Conservation (phyloP, 768 basidiomycete genomes). For the Melanogaster broomeanus region DNA sequence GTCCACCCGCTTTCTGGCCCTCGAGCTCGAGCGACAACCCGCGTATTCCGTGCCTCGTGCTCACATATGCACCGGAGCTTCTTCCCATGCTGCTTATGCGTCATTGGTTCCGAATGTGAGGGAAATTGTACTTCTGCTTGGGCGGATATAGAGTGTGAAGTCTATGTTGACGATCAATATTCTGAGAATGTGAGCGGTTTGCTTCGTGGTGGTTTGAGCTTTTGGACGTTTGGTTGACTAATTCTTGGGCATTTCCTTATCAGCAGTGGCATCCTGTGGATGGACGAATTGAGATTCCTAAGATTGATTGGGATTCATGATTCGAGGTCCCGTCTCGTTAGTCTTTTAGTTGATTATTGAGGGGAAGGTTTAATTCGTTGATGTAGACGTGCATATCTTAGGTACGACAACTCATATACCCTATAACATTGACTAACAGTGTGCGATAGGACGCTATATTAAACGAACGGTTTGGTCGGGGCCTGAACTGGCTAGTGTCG, state of each 20-base stretch:
- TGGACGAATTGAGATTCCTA: constrained; percentile 82
- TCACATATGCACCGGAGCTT: constrained; percentile 85
- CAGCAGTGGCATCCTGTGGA: constrained; percentile 67
- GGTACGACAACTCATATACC: too few relatives aligned
- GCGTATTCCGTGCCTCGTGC: constrained; percentile 65
- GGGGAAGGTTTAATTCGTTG: too few relatives aligned
- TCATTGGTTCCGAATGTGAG: constrained; percentile 72
- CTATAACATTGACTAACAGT: too few relatives aligned
- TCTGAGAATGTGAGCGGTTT: constrained; percentile 60
- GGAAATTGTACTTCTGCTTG: constrained; percentile 79
- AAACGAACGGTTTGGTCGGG: too few relatives aligned
- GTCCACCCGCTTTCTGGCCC: constrained; percentile 93
- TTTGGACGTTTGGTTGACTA: background rate
- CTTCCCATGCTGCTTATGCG: constrained; percentile 74
- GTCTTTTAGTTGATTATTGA: constrained; percentile 20
- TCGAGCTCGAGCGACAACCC: constrained; percentile 61
- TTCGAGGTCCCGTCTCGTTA: constrained; percentile 70
- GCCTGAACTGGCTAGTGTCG: too few relatives aligned
- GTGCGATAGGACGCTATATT: too few relatives aligned
- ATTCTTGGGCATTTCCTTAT: background rate
- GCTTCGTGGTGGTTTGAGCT: background rate
- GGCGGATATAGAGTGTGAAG: constrained; percentile 82
- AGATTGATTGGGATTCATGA: constrained; percentile 90
- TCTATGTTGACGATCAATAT: constrained; percentile 86
- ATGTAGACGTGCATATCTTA: too few relatives aligned